Conservation (phyloP, 352 stramenopile species). For the Phytophthora ramorum region DNA sequence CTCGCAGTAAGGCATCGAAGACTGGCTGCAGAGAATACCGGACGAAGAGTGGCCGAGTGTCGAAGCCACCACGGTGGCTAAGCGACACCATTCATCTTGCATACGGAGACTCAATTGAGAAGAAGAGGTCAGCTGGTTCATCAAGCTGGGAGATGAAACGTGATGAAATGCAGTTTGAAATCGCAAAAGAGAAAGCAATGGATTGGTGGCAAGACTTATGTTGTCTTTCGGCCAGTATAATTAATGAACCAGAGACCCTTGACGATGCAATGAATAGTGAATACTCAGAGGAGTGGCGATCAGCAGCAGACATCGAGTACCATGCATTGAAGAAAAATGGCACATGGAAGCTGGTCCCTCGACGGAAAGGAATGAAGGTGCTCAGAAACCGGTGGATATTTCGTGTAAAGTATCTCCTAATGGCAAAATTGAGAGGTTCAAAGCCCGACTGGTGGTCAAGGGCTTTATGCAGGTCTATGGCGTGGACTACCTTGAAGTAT, state of each 20-base stretch:
- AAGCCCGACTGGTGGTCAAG: constrained; percentile 10
- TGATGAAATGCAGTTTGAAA: constrained; percentile 10
- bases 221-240: not conserved
- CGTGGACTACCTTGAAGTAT: too few relatives aligned
- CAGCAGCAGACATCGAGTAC: not conserved
- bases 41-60: constrained; percentile 10
- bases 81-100: constrained; percentile 3
- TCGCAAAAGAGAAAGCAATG: too few relatives aligned
- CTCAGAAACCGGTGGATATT: constrained; percentile 15
- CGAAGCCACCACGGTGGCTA: not conserved
- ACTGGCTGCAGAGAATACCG: too few relatives aligned
- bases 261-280: constrained; percentile 3
- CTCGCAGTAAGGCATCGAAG: too few relatives aligned
- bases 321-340: constrained; percentile 5
- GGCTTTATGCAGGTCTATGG: constrained; percentile 17
- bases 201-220: constrained; percentile 19
- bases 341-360: constrained; percentile 9
- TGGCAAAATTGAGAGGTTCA: constrained; percentile 10
- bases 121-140: too few relatives aligned
- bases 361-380: constrained; percentile 8
- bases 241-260: constrained; percentile 3
- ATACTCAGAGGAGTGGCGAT: not conserved
- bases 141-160: too few relatives aligned
- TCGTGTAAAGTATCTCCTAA: constrained; percentile 4
- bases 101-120: constrained; percentile 1